A percentile compares a stretch with the other conserved stretches of the same genome.
These are phyloP conservation scores for Pythium monospermum DNA, from an alignment of 352 stramenopile species.

Conservation along the genomic window DNA sequence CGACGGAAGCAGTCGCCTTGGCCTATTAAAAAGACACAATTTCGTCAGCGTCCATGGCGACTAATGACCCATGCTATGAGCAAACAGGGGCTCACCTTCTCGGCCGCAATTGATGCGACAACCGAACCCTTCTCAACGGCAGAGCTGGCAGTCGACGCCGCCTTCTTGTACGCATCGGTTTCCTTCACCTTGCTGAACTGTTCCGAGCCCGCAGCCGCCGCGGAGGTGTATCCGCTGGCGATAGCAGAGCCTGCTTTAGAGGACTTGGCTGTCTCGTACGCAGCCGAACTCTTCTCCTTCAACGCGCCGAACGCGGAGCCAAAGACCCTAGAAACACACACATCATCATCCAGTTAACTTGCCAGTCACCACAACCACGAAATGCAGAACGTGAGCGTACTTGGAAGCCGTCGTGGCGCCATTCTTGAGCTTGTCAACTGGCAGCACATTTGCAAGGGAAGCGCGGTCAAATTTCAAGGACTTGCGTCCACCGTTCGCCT, in stretches of 20 bases:
- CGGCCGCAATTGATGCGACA: slow-evolving; percentile 59
- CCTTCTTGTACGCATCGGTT: slow-evolving; percentile 84
- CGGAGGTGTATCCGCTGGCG: slow-evolving; percentile 54
- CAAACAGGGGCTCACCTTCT: slow-evolving; percentile 67
- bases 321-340: slow-evolving; percentile 39
- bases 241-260: slow-evolving; percentile 72
- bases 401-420: slow-evolving; percentile 72
- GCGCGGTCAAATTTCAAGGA: slow-evolving; percentile 39
- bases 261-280: slow-evolving; percentile 69
- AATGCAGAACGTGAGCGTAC: slow-evolving; percentile 23
- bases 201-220: slow-evolving; percentile 58
- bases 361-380: neutral
- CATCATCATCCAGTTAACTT: neutral
- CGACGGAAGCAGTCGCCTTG: slow-evolving; percentile 43
- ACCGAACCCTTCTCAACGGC: slow-evolving; percentile 57
- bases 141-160: slow-evolving; percentile 48
- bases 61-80: too few species aligned
- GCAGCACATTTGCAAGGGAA: slow-evolving; percentile 73
- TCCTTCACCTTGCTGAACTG: slow-evolving; percentile 79
- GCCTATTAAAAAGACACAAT: slow-evolving; percentile 30
- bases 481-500: slow-evolving; percentile 24
- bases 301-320: slow-evolving; percentile 60
- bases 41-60: too few species aligned
- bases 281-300: slow-evolving; percentile 69
- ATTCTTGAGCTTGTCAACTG: slow-evolving; percentile 88